These are phyloP conservation scores for Tetrahymena malaccensis DNA, from an alignment of 73 alveolate genomes.

Conservation along the genomic window DNA sequence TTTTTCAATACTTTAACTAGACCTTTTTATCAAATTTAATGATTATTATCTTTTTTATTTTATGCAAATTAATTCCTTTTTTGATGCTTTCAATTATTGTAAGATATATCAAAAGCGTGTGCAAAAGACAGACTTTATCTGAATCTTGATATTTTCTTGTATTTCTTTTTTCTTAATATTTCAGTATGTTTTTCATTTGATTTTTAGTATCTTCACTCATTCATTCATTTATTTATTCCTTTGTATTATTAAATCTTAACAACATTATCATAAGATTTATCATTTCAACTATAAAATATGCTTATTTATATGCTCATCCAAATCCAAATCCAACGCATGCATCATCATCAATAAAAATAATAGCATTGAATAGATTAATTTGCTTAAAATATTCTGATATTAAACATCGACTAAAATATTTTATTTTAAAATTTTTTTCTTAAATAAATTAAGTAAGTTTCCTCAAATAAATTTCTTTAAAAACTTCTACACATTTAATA, in stretches of 20 bases:
- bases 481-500: too few species aligned
- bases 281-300: neutral
- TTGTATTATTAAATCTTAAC: neutral
- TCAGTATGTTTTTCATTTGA: neutral
- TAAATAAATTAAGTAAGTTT: too few species aligned
- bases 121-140: neutral
- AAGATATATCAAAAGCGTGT: neutral
- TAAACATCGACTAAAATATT: too few species aligned
- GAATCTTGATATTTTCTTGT: neutral
- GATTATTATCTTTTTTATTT: neutral
- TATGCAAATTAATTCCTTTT: neutral
- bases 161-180: neutral
- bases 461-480: too few species aligned
- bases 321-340: neutral
- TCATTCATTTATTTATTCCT: neutral
- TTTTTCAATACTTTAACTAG: neutral
- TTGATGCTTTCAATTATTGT: neutral
- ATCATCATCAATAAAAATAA: too few species aligned
- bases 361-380: too few species aligned
- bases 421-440: too few species aligned
- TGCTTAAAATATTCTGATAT: too few species aligned
- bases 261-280: neutral
- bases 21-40: neutral
- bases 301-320: neutral
- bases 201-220: neutral